Percentiles rank a stretch among this genome's conserved stretches.
phyloP scores from a whole-genome alignment of 371 early-diverging fungal species.

The Mucor velutinosus region DNA sequence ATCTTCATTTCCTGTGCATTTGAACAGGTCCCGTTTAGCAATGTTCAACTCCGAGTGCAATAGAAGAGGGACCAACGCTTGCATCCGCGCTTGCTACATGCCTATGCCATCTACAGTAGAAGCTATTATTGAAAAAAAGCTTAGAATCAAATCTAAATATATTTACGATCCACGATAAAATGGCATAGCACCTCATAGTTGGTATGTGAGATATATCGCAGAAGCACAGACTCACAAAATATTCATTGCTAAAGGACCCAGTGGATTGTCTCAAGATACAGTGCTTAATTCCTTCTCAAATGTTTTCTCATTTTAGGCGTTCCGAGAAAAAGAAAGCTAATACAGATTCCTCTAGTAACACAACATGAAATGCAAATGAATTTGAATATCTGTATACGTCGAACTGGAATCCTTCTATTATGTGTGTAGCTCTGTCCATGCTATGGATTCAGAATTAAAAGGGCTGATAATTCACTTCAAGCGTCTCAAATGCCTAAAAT shows the following conservation, averaged over 20 bases:
- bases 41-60: background rate
- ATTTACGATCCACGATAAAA: background rate
- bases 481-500: background rate
- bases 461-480: background rate
- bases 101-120: background rate
- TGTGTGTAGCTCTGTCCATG: background rate
- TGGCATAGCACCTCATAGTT: background rate
- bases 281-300: background rate
- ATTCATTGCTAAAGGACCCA: background rate
- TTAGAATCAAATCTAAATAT: background rate
- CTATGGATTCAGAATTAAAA: background rate
- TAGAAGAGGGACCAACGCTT: background rate
- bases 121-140: background rate
- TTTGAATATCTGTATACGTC: background rate
- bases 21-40: background rate
- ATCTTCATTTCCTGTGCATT: background rate
- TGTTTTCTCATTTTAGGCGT: background rate
- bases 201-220: too few species aligned
- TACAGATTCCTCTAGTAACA: background rate
- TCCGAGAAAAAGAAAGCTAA: background rate
- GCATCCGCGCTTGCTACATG: background rate
- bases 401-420: background rate
- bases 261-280: background rate
- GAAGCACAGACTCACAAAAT: background rate
- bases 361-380: background rate